A percentile compares a stretch with the other conserved stretches of the same genome.
Evolutionary conservation across 345 rosid species (phyloP).

Genomic region (Eucalyptus urophylla): DNA sequence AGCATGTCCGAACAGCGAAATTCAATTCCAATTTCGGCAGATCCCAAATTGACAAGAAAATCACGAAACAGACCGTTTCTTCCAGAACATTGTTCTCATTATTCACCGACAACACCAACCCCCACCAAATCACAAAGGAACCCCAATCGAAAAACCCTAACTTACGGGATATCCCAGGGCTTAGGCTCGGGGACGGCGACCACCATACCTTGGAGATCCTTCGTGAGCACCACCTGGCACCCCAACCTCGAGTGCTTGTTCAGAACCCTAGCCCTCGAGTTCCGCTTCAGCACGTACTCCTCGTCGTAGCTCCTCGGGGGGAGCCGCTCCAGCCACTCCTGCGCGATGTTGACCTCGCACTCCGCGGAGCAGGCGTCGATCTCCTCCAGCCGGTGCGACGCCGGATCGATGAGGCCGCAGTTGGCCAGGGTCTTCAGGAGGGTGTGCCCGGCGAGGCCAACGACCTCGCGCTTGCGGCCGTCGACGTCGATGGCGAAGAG

Average conservation of each 20-base stretch:
- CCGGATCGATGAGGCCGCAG: conserved; percentile 77
- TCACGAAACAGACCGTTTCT: neutral
- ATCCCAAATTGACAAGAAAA: neutral
- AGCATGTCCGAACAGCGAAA: neutral
- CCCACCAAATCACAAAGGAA: neutral
- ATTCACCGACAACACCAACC: neutral
- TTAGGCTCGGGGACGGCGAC: conserved; percentile 94
- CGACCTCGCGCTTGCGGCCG: conserved; percentile 58
- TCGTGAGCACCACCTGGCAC: conserved; percentile 78
- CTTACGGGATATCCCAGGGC: conserved; percentile 95
- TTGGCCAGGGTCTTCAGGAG: conserved; percentile 72
- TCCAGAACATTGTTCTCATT: neutral
- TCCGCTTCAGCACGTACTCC: conserved; percentile 77
- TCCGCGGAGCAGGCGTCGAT: conserved; percentile 99
- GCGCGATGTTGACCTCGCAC: conserved; percentile 95
- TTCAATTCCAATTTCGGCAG: neutral
- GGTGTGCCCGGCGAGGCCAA: conserved; percentile 84
- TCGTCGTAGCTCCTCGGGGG: conserved; percentile 89
- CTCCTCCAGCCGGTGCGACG: conserved; percentile 84
- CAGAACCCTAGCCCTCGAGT: conserved; percentile 75
- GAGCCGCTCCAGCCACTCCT: conserved; percentile 87
- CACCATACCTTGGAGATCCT: conserved; percentile 91
- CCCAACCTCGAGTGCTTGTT: conserved; percentile 87
- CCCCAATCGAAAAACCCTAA: neutral
- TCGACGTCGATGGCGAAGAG: conserved; percentile 74